Percentiles rank a stretch among this genome's conserved stretches.
Conservation (phyloP, 1,139 yeast species). For the Hanseniaspora uvarum region DNA sequence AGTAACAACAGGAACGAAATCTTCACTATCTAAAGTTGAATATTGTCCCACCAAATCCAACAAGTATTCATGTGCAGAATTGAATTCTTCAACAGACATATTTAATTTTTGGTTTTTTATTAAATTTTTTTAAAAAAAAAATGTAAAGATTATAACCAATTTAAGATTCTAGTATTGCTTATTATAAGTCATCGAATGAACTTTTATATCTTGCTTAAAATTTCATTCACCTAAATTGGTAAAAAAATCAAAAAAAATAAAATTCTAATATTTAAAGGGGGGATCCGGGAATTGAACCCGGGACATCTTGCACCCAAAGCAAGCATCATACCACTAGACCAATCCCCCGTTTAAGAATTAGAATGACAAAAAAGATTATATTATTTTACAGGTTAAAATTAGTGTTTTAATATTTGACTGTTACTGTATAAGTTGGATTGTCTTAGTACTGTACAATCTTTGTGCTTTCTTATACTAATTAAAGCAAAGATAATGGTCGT, state of each 20-base stretch:
- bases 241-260: background rate
- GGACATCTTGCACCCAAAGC: slow-evolving; percentile 27
- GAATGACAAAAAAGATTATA: background rate
- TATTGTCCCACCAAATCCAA: background rate
- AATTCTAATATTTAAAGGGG: slow-evolving; percentile 15
- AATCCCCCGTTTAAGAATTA: slow-evolving; percentile 14
- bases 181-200: background rate
- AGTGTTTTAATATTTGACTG: no score
- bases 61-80: background rate
- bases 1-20: slow-evolving; percentile 2
- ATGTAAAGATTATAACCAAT: background rate
- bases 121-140: background rate
- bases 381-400: background rate
- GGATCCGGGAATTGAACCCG: slow-evolving; percentile 20
- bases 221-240: background rate
- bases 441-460: no score
- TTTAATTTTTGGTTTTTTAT: background rate
- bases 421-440: no score
- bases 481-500: no score
- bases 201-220: background rate
- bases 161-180: no score
- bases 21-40: background rate
- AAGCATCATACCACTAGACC: slow-evolving; percentile 31
- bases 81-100: background rate
- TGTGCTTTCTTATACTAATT: no score